Conservation (phyloP, 805 yeast species). For the Metschnikowia gelsemii region DNA sequence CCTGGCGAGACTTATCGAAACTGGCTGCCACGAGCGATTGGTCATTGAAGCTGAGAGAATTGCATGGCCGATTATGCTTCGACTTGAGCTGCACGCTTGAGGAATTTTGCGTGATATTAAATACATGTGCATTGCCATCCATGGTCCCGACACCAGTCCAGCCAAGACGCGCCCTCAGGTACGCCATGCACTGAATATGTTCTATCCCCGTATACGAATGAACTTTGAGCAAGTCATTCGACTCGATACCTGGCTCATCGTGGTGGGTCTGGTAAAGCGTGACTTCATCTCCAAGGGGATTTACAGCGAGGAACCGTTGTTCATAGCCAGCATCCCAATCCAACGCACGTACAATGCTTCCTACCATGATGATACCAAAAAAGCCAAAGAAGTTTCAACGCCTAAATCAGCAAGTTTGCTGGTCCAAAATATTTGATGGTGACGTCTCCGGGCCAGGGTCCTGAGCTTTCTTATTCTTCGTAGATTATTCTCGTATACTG, state of each 20-base stretch:
- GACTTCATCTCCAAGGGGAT: slow-evolving; percentile 80
- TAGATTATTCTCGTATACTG: too few species aligned
- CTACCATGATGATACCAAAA: slow-evolving; percentile 60
- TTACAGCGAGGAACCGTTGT: slow-evolving; percentile 64
- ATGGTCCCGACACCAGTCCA: slow-evolving; percentile 71
- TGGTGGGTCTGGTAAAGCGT: slow-evolving; percentile 47
- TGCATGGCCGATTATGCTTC: slow-evolving; percentile 71
- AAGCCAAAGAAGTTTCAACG: too few species aligned
- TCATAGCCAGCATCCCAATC: slow-evolving; percentile 58
- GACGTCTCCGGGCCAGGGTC: too few species aligned
- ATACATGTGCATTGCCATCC: slow-evolving; percentile 62
- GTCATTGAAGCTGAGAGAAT: slow-evolving; percentile 66
- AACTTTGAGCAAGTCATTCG: slow-evolving; percentile 51
- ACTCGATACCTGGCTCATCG: slow-evolving; percentile 47
- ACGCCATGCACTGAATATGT: slow-evolving; percentile 63
- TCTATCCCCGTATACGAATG: slow-evolving; percentile 62
- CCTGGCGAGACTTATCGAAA: slow-evolving; percentile 73
- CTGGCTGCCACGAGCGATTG: slow-evolving; percentile 72
- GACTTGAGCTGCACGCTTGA: slow-evolving; percentile 50
- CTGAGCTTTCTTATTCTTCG: too few species aligned
- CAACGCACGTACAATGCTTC: slow-evolving; percentile 56
- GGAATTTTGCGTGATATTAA: slow-evolving; percentile 51
- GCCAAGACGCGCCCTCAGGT: slow-evolving; percentile 56
- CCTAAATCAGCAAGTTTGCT: too few species aligned
- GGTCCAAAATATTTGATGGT: too few species aligned